Evolutionary conservation across 2,329 filamentous ascomycete genomes (phyloP).

Genomic region (Aphanocladium album): DNA sequence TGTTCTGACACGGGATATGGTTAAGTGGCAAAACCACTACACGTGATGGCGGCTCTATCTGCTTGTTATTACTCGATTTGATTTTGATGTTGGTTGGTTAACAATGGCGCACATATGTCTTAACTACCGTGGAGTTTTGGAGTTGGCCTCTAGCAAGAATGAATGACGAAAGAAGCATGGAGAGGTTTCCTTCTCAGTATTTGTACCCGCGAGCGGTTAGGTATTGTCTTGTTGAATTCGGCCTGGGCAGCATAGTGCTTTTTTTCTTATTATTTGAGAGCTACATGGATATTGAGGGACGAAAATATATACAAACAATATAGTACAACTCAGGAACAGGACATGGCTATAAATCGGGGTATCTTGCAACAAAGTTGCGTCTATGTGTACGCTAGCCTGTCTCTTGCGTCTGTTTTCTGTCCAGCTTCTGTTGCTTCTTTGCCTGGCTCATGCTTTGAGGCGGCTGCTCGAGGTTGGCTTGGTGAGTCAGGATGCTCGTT

Average conservation of each 20-base stretch:
- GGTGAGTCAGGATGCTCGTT: conserved; percentile 48
- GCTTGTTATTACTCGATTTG: background rate
- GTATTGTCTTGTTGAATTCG: background rate
- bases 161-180: background rate
- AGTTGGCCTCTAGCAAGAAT: background rate
- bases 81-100: background rate
- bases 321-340: background rate
- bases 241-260: background rate
- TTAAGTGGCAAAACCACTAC: conserved; percentile 80
- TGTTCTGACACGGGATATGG: conserved; percentile 69
- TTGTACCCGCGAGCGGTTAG: background rate
- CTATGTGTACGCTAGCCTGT: background rate
- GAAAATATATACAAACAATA: background rate
- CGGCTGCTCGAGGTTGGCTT: conserved; percentile 41
- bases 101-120: background rate
- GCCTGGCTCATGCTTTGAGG: conserved; percentile 63
- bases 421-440: conserved; percentile 59
- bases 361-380: conserved; percentile 7
- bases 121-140: background rate
- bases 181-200: background rate
- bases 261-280: background rate
- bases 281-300: background rate
- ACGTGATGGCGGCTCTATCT: conserved; percentile 21
- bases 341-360: background rate
- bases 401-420: conserved; percentile 37